Evolutionary conservation across 2,329 filamentous ascomycete species (phyloP), one percentile per base, ranked within the genome.

Genomic region (Biscogniauxia marginata): DNA sequence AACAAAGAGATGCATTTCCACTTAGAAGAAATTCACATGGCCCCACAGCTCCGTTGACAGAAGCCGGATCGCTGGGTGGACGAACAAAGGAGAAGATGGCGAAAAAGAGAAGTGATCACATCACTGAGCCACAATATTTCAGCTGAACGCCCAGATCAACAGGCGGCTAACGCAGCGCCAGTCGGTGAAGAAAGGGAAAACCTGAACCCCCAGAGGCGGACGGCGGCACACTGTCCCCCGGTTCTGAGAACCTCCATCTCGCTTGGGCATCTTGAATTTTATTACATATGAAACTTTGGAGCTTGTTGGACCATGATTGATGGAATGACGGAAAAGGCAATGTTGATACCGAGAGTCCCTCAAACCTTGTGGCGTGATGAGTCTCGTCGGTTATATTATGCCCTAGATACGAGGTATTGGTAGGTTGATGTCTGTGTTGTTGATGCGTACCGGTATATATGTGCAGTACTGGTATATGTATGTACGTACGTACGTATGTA

Each of bases 101-200:
- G 25, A 51, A 24, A 22, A 25, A 52, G n/a, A 34, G 45, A 46
- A 49, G 20, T 49, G 50, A 46, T 39, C 21, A 30, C 22, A 20
- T 18, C 19, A 23, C 46, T 55, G 56, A 55, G 56, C 56, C 53
- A 58, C 56, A 44, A 24, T 53, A 46, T 24, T 53, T 49, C 49
- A 58, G 55, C 55, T 57, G 49, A 52, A 54, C 43, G 52, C 55
- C 47, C 34, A 16, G 55, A 54, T 52, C 55, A 57, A 47, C 55
- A 20, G 34, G 55, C 39, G 55, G 47, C 54, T 57, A 18, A 22
- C 53, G 39, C 44, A 48, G 22, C 8, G 22, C 24, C 22, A 49
- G 47, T 49, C 30, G 30, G 30, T 39, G 30, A 39, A 16, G 30
- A 39, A n/a, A 39, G 30, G 30, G 24, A 34, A 49, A 25, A 49